phyloP scores from a whole-genome alignment of 2,329 filamentous ascomycete species.

The Didymella glomerata region DNA sequence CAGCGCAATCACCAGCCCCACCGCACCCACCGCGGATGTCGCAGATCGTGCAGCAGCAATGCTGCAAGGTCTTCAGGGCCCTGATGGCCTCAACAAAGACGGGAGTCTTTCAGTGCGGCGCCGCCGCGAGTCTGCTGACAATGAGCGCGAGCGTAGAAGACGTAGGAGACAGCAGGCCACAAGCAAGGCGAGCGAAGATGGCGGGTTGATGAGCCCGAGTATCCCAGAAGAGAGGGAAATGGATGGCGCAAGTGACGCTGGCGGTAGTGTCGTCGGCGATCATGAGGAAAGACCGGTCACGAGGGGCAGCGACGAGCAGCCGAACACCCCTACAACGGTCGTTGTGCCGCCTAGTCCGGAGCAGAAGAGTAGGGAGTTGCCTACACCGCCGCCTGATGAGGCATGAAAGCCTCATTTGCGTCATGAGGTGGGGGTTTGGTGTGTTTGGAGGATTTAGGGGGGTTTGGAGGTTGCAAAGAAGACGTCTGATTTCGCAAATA shows the following conservation, averaged over 20 bases:
- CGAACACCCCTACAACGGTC: constrained; percentile 45
- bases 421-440: neutral
- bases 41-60: constrained; percentile 84
- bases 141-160: constrained; percentile 75
- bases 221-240: constrained; percentile 43
- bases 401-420: neutral
- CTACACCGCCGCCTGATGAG: constrained; percentile 44
- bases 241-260: constrained; percentile 22
- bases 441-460: neutral
- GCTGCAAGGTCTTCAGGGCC: constrained; percentile 81
- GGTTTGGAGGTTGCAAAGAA: neutral
- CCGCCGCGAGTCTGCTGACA: constrained; percentile 77
- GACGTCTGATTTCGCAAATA: constrained; percentile 19
- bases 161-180: constrained; percentile 59
- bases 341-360: constrained; percentile 51
- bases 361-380: constrained; percentile 38
- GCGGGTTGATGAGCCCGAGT: constrained; percentile 43
- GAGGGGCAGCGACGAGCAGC: constrained; percentile 24
- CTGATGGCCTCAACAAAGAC: constrained; percentile 60
- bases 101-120: constrained; percentile 64
- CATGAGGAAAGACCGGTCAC: constrained; percentile 18
- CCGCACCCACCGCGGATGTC: constrained; percentile 66
- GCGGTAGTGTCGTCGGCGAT: constrained; percentile 17
- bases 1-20: constrained; percentile 43
- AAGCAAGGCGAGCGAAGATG: constrained; percentile 42